These are phyloP conservation scores for Penicillium vulpinum DNA, from an alignment of 2,329 filamentous ascomycete genomes.

Conservation along the genomic window DNA sequence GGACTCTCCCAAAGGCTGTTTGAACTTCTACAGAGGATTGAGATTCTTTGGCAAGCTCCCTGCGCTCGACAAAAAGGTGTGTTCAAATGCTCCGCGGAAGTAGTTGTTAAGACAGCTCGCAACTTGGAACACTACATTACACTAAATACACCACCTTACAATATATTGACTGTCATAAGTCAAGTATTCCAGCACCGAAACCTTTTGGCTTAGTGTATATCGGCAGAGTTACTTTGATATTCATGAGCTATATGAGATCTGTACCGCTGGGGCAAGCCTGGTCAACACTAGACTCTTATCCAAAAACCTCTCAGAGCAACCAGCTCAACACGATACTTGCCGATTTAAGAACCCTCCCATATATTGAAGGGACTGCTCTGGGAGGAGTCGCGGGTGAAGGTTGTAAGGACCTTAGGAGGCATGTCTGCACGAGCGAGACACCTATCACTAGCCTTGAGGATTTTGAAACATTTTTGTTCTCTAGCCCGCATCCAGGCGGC, in stretches of 20 bases:
- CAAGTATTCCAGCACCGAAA: conserved; percentile 20
- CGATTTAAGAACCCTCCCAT: conserved; percentile 21
- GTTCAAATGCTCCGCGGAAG: conserved; percentile 17
- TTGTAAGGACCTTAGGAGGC: conserved; percentile 26
- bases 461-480: conserved; percentile 25
- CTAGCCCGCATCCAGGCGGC: conserved; percentile 13
- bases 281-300: conserved; percentile 12
- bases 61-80: conserved; percentile 24
- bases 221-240: conserved; percentile 20
- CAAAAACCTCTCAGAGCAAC: conserved; percentile 21
- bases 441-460: conserved; percentile 17
- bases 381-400: conserved; percentile 27
- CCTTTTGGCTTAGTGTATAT: conserved; percentile 22
- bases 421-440: conserved; percentile 19
- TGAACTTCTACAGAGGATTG: conserved; percentile 16
- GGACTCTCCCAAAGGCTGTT: conserved; percentile 14
- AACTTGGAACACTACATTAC: conserved; percentile 20
- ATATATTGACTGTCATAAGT: conserved; percentile 23
- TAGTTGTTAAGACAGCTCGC: conserved; percentile 25
- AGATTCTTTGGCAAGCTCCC: conserved; percentile 24
- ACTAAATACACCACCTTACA: conserved; percentile 30
- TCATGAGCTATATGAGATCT: conserved; percentile 19
- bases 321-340: conserved; percentile 20
- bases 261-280: conserved; percentile 19
- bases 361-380: conserved; percentile 13